These are phyloP conservation scores for Leccinum disarticulatum DNA, from an alignment of 768 basidiomycete species.

Conservation along the genomic window DNA sequence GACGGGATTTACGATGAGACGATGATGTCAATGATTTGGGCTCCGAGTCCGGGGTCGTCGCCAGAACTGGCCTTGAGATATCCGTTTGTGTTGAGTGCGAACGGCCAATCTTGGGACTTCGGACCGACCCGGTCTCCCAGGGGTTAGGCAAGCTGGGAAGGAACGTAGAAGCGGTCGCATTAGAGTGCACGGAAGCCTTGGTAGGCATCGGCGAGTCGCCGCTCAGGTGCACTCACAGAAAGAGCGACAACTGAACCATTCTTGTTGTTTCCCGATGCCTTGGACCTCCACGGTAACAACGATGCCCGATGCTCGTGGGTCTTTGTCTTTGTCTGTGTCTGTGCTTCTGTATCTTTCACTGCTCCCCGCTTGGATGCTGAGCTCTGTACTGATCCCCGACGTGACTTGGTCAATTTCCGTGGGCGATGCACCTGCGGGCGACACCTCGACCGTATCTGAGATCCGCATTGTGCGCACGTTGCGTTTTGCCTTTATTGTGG, in stretches of 20 bases:
- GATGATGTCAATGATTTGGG: not conserved
- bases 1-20: slow-evolving; percentile 12
- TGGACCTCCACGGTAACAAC: slow-evolving; percentile 25
- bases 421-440: slow-evolving; percentile 6
- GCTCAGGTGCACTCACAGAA: not conserved
- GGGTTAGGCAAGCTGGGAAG: not conserved
- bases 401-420: slow-evolving; percentile 27
- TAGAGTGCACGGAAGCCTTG: not conserved
- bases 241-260: not conserved
- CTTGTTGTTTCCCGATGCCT: slow-evolving; percentile 12
- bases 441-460: slow-evolving; percentile 26
- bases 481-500: slow-evolving; percentile 4
- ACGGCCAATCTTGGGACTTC: not conserved
- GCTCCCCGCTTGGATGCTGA: not conserved
- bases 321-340: not conserved
- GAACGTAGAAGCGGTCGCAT: not conserved
- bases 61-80: not conserved
- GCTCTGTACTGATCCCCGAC: not conserved
- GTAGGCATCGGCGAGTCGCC: not conserved
- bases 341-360: not conserved
- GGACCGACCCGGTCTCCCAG: not conserved
- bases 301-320: slow-evolving; percentile 18
- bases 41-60: not conserved
- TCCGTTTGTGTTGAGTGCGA: not conserved
- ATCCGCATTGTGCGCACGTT: slow-evolving; percentile 28